Evolutionary conservation across 768 basidiomycete genomes (phyloP).

Genomic region (Antrodiella citrinella): DNA sequence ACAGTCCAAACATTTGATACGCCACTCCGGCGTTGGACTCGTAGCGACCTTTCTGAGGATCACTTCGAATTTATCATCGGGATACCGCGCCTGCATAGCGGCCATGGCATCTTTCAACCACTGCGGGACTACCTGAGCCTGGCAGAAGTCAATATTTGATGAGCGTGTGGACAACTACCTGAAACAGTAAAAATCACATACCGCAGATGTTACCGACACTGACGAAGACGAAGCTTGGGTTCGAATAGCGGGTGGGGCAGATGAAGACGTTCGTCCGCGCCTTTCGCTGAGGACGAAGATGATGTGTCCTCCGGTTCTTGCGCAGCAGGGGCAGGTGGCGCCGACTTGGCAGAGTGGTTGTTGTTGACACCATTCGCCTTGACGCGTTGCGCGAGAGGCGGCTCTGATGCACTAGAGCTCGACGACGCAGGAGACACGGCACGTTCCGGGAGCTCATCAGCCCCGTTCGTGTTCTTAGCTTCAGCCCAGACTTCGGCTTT

Average conservation of each 20-base stretch:
- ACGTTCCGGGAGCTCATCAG: conserved; percentile 33
- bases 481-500: conserved; percentile 33
- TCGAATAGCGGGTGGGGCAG: conserved; percentile 13
- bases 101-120: conserved; percentile 71
- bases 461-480: conserved; percentile 19
- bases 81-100: conserved; percentile 62
- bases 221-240: not conserved
- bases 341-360: conserved; percentile 22
- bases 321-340: conserved; percentile 6
- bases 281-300: not conserved
- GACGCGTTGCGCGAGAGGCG: conserved; percentile 61
- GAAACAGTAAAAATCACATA: no score
- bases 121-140: conserved; percentile 39
- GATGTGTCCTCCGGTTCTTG: not conserved
- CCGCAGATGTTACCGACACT: no score
- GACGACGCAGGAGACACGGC: conserved; percentile 65
- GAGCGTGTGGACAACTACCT: no score
- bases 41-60: conserved; percentile 53
- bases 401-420: conserved; percentile 65
- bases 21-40: conserved; percentile 70
- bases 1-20: conserved; percentile 85
- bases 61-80: conserved; percentile 77
- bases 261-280: not conserved
- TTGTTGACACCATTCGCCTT: conserved; percentile 45
- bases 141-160: no score